These are phyloP conservation scores for Babesia divergens DNA, from an alignment of 169 alveolate species.

Conservation along the genomic window DNA sequence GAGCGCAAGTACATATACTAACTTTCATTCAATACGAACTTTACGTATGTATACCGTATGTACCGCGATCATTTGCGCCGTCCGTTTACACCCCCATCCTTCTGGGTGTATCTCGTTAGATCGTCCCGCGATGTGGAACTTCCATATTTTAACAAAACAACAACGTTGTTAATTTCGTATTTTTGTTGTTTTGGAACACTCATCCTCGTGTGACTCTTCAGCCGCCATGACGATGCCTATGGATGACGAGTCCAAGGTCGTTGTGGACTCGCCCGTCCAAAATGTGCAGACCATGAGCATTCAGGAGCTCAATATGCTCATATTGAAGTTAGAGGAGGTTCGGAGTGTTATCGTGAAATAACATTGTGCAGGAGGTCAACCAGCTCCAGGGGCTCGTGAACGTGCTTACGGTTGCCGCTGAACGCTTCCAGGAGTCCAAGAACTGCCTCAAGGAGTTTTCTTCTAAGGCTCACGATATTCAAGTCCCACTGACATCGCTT, in stretches of 20 bases:
- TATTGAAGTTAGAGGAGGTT: conserved; percentile 63
- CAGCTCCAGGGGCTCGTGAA: conserved; percentile 54
- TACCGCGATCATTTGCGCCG: background rate
- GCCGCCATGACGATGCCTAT: conserved; percentile 21
- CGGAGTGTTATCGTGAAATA: background rate
- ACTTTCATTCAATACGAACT: background rate
- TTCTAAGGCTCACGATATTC: conserved; percentile 11
- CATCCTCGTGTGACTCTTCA: too few species aligned
- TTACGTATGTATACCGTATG: background rate
- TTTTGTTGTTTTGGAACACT: background rate
- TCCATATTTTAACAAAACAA: too few species aligned
- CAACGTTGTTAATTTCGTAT: too few species aligned
- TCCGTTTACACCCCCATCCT: background rate
- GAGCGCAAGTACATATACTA: conserved; percentile 54
- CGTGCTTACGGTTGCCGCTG: conserved; percentile 53
- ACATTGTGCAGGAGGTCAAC: conserved; percentile 40
- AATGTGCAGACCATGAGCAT: conserved; percentile 36
- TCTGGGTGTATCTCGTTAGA: background rate
- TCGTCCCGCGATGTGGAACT: background rate
- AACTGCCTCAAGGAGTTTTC: conserved; percentile 35
- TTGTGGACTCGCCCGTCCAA: background rate
- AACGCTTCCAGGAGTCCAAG: conserved; percentile 58
- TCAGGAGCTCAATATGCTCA: conserved; percentile 57
- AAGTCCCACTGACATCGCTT: conserved; percentile 64
- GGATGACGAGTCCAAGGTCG: conserved; percentile 17